Percentiles rank a stretch among this genome's conserved stretches.
phyloP scores from a whole-genome alignment of 2,329 filamentous ascomycete genomes.

The Aspergillus sp. region DNA sequence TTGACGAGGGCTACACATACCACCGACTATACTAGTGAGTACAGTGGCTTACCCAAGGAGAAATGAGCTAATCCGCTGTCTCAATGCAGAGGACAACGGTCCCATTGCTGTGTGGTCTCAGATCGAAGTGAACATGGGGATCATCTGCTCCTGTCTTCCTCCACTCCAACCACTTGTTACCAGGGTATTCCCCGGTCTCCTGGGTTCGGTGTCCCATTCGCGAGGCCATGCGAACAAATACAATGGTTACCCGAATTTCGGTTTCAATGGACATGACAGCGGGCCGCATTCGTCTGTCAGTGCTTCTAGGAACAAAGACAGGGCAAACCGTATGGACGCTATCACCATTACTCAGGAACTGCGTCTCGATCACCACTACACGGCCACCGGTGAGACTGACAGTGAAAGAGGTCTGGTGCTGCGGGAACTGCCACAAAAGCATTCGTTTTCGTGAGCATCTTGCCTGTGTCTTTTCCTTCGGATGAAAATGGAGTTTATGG shows the following conservation, averaged over 20 bases:
- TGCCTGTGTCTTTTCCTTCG: no score
- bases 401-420: neutral
- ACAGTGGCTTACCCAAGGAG: neutral
- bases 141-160: slow-evolving; percentile 4
- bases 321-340: neutral
- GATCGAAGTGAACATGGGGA: slow-evolving; percentile 3
- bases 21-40: neutral
- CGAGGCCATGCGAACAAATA: neutral
- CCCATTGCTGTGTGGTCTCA: slow-evolving; percentile 3
- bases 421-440: neutral
- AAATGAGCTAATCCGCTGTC: neutral
- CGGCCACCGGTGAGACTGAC: neutral
- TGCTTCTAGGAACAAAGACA: neutral
- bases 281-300: neutral
- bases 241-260: neutral
- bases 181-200: neutral
- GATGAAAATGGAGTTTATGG: no score
- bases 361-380: neutral
- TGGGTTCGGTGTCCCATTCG: neutral
- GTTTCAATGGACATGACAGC: neutral
- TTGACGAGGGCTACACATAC: slow-evolving; percentile 1
- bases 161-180: neutral
- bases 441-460: neutral
- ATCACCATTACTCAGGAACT: slow-evolving; percentile 1
- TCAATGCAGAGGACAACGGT: neutral